Evolutionary conservation across 2,329 filamentous ascomycete species (phyloP), one percentile per base, ranked within the genome.

Genomic region (Aspergillus ustus): DNA sequence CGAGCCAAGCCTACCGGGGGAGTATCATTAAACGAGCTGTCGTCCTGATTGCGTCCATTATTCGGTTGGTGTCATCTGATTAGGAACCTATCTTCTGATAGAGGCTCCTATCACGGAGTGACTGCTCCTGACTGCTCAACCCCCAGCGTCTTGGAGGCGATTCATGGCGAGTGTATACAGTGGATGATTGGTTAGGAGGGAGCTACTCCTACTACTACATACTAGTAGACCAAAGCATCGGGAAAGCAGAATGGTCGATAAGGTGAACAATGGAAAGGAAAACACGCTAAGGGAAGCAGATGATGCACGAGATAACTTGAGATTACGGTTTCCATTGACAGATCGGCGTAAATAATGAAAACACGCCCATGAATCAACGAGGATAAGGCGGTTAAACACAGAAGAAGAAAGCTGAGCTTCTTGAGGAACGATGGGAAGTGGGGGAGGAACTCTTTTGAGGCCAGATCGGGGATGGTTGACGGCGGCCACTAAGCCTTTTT

Each of bases 271-370:
- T 40, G 54, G 48, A n/a, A 11, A 11, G 25, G 43, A 44, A 43
- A 25, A 48, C 25, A n/a, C 52, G 52, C 43, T 31, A 46, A 29
- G 34, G 11, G 9, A 40, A 15, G 34, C 34, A 15, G 5, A 37
- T 57, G 49, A 51, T 54, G 54, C 60, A 49, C 45, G 51, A 63
- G 59, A 52, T 52, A 59, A 48, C 43, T 17, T 44, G 51, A 60
- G 57, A 65, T 65, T 61, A 53, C 49, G 22, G 50, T 62, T 25
- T 60, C 60, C 54, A 59, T 53, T 65, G 63, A 65, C 63, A 51
- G 63, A 65, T 59, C 51, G 13, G 46, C 46, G 43, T 45, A 58
- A 63, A 61, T 65, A 65, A 65, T 63, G 44, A 44, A 53, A 57
- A 57, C 29, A 34, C 19, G 17, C 22, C 7, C 17, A 7, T 50